These are phyloP conservation scores for Coelastrella sp. DNA, from an alignment of 139 green algal genomes.

Conservation along the genomic window DNA sequence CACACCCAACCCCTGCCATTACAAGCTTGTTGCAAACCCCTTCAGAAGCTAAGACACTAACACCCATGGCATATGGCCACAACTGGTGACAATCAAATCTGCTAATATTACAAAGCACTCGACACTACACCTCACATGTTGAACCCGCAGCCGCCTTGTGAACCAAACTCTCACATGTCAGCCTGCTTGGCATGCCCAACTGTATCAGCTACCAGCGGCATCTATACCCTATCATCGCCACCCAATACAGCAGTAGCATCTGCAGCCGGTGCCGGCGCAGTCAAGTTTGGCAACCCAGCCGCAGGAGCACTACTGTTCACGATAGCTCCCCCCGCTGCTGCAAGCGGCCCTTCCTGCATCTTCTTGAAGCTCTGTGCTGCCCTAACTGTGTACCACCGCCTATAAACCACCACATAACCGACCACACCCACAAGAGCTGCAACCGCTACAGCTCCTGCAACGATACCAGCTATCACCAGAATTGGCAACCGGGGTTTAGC, in stretches of 20 bases:
- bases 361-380: constrained; percentile 37
- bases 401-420: constrained; percentile 27
- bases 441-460: background rate
- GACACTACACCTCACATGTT: no score
- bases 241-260: background rate
- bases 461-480: constrained; percentile 7
- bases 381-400: constrained; percentile 34
- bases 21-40: no score
- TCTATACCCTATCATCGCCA: constrained; percentile 28
- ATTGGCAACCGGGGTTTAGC: background rate
- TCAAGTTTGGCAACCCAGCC: background rate
- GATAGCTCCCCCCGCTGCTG: constrained; percentile 29
- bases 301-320: constrained; percentile 33
- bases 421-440: constrained; percentile 20
- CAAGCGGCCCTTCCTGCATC: constrained; percentile 36
- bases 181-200: no score
- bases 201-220: background rate
- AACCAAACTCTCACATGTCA: no score
- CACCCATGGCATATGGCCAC: no score
- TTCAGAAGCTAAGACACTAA: no score
- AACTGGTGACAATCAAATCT: no score
- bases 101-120: no score
- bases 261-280: background rate
- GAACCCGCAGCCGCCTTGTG: no score
- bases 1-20: no score